Evolutionary conservation across 2,329 filamentous ascomycete species (phyloP).

Genomic region (Epichloe amarillans): DNA sequence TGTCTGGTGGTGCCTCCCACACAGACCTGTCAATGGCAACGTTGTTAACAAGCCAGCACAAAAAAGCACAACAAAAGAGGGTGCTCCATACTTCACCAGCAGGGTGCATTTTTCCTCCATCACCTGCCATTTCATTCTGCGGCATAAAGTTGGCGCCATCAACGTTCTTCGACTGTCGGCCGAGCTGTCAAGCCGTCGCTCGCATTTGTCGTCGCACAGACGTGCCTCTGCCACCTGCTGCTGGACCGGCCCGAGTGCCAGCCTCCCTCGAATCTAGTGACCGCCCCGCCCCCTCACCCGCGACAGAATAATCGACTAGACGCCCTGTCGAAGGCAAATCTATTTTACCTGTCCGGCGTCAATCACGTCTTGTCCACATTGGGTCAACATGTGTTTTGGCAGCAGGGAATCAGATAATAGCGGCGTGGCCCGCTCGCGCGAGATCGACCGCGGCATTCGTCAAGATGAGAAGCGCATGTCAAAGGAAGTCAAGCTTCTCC

Average conservation of each 20-base stretch:
- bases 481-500: conserved; percentile 82
- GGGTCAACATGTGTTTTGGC: conserved; percentile 48
- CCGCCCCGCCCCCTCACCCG: background rate
- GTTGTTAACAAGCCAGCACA: background rate
- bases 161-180: background rate
- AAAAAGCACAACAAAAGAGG: background rate
- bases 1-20: background rate
- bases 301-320: background rate
- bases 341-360: background rate
- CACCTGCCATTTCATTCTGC: background rate
- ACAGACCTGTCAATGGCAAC: background rate
- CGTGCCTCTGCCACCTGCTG: background rate
- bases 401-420: conserved; percentile 33
- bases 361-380: background rate
- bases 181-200: background rate
- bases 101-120: background rate
- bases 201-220: background rate
- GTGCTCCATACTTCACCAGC: background rate
- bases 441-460: conserved; percentile 77
- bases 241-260: background rate
- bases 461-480: conserved; percentile 77
- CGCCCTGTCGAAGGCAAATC: background rate
- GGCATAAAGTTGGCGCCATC: background rate
- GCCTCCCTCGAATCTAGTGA: background rate
- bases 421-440: conserved; percentile 45